Conservation (phyloP, 192 early-diverging fungal genomes). For the Coemansia sp. region DNA sequence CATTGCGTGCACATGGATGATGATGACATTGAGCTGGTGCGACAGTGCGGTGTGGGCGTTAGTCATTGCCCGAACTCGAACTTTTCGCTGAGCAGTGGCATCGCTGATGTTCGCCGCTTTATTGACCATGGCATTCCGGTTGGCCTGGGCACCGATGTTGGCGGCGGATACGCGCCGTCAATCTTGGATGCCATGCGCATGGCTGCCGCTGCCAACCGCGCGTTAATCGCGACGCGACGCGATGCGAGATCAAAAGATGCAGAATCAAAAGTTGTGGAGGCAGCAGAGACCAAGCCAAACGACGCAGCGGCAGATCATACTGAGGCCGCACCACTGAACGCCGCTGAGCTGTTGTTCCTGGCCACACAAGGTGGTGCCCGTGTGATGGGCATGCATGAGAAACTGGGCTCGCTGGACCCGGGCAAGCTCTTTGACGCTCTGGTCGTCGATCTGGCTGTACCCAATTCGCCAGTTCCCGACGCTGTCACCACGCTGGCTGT, state of each 20-base stretch:
- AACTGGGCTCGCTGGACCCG: slow-evolving; percentile 77
- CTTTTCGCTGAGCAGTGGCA: slow-evolving; percentile 78
- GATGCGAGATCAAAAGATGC: slow-evolving; percentile 14
- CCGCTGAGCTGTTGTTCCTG: slow-evolving; percentile 76
- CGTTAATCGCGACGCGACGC: slow-evolving; percentile 42
- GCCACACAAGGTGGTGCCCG: slow-evolving; percentile 90
- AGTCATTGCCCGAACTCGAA: slow-evolving; percentile 94
- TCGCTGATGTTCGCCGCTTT: slow-evolving; percentile 76
- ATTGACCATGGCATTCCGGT: slow-evolving; percentile 74
- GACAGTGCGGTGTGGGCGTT: slow-evolving; percentile 67
- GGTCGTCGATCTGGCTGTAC: slow-evolving; percentile 70
- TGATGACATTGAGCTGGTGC: slow-evolving; percentile 68
- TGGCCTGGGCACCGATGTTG: slow-evolving; percentile 92
- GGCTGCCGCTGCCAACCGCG: slow-evolving; percentile 72
- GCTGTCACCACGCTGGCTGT: slow-evolving; percentile 27
- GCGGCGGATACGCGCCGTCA: slow-evolving; percentile 83
- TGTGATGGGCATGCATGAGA: slow-evolving; percentile 68
- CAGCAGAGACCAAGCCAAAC: background rate
- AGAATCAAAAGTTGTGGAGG: background rate
- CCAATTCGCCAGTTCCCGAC: slow-evolving; percentile 51
- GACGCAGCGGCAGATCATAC: slow-evolving; percentile 16
- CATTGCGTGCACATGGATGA: slow-evolving; percentile 88
- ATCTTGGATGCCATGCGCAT: slow-evolving; percentile 87
- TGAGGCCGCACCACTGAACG: slow-evolving; percentile 57
- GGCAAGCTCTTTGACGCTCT: slow-evolving; percentile 96